These are phyloP conservation scores for Vitis hybrid DNA, from an alignment of 177 flowering plant species.

Conservation along the genomic window DNA sequence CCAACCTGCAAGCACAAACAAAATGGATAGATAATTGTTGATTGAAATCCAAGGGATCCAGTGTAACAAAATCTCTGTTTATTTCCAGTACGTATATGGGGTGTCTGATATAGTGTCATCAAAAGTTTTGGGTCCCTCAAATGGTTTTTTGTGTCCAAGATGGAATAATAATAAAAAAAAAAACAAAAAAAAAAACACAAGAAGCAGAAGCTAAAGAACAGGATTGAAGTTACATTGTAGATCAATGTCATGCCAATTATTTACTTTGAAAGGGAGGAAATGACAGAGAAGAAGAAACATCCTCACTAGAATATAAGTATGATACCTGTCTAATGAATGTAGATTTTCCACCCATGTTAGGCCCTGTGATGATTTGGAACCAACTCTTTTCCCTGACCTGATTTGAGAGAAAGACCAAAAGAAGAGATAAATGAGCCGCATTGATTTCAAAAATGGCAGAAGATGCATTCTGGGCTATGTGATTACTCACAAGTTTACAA, in stretches of 20 bases:
- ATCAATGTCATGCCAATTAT: background rate
- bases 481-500: constrained; percentile 76
- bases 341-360: constrained; percentile 99
- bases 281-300: background rate
- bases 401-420: constrained; percentile 5
- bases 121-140: too few relatives aligned
- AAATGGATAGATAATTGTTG: background rate
- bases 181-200: background rate
- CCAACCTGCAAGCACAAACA: constrained; percentile 65
- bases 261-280: background rate
- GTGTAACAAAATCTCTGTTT: background rate
- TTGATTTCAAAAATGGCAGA: background rate
- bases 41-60: background rate
- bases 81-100: background rate
- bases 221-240: background rate
- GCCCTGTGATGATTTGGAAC: constrained; percentile 99
- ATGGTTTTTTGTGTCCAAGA: background rate
- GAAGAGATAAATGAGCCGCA: constrained; percentile 2
- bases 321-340: constrained; percentile 96
- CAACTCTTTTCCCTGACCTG: constrained; percentile 90
- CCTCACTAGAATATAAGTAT: constrained; percentile 3
- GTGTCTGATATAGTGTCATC: background rate
- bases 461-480: constrained; percentile 4
- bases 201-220: background rate
- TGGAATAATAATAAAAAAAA: background rate